Conservation (phyloP, 164 flowering plant species). For the Tetracentron sinense region DNA sequence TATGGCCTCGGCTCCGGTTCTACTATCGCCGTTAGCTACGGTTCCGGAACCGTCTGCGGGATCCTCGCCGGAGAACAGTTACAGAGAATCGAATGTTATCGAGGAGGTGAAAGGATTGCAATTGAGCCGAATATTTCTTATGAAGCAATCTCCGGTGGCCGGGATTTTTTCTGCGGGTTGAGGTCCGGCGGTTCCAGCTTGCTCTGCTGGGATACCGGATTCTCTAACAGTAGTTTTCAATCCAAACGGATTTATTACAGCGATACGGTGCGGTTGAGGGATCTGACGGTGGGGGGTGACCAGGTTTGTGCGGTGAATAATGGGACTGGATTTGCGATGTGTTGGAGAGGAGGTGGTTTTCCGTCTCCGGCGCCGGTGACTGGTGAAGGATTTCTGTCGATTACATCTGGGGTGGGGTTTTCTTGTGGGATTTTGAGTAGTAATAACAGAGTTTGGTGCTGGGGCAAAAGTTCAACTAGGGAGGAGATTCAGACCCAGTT, state of each 20-base stretch:
- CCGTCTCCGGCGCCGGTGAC: conserved; percentile 10
- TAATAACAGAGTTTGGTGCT: conserved; percentile 39
- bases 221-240: conserved; percentile 1
- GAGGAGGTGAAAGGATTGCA: not conserved
- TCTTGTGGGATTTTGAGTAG: conserved; percentile 54
- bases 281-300: conserved; percentile 54
- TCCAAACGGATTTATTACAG: conserved; percentile 43
- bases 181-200: conserved; percentile 57
- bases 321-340: conserved; percentile 26
- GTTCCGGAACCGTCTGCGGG: conserved; percentile 66
- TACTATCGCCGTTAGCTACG: conserved; percentile 53
- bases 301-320: conserved; percentile 59
- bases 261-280: conserved; percentile 25
- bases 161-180: conserved; percentile 61
- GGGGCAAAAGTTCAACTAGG: conserved; percentile 21
- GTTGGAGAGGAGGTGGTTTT: conserved; percentile 55
- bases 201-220: conserved; percentile 58
- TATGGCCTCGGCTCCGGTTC: conserved; percentile 56
- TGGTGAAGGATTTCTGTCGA: conserved; percentile 17
- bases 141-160: conserved; percentile 63
- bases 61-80: conserved; percentile 40
- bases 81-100: conserved; percentile 48
- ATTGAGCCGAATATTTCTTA: conserved; percentile 50
- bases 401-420: conserved; percentile 62
- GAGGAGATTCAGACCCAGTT: conserved; percentile 18